These are phyloP conservation scores for Phaeosphaeriaceae sp. DNA, from an alignment of 2,329 filamentous ascomycete species.

Conservation along the genomic window DNA sequence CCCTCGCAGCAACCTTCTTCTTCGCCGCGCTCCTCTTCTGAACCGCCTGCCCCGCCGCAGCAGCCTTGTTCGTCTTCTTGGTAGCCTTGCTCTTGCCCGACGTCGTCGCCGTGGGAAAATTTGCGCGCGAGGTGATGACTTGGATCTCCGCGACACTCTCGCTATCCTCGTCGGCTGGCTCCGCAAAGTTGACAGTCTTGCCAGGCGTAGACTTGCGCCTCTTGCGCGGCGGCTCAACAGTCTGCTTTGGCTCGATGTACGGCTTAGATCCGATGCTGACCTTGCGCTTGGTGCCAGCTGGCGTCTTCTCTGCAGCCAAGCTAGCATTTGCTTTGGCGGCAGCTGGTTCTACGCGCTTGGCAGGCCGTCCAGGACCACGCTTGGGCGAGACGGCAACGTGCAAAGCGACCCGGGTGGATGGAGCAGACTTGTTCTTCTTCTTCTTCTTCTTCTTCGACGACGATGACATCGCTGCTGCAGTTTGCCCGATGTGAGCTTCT, in stretches of 20 bases:
- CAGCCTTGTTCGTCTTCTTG: background rate
- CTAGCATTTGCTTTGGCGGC: background rate
- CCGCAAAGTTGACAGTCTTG: background rate
- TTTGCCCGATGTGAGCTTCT: background rate
- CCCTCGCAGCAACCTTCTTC: background rate
- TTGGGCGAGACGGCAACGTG: conserved; percentile 1
- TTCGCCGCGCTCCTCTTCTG: background rate
- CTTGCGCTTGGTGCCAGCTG: conserved; percentile 8
- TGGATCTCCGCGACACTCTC: background rate
- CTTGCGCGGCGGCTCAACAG: background rate
- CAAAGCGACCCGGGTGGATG: background rate
- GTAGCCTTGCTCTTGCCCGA: background rate
- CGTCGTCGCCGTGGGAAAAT: background rate
- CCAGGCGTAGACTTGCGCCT: background rate
- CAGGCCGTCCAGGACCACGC: conserved; percentile 3
- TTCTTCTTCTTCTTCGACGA: too few relatives aligned
- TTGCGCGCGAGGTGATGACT: background rate
- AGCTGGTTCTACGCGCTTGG: background rate
- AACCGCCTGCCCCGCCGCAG: background rate
- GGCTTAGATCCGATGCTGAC: conserved; percentile 1
- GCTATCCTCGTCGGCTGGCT: background rate
- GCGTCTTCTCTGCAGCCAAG: background rate
- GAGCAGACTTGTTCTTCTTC: too few relatives aligned
- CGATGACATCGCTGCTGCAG: background rate
- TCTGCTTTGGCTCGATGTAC: conserved; percentile 1